Evolutionary conservation across 495 filamentous ascomycete species (phyloP), one percentile per base, ranked within the genome.

Genomic region (Neurospora sp.): DNA sequence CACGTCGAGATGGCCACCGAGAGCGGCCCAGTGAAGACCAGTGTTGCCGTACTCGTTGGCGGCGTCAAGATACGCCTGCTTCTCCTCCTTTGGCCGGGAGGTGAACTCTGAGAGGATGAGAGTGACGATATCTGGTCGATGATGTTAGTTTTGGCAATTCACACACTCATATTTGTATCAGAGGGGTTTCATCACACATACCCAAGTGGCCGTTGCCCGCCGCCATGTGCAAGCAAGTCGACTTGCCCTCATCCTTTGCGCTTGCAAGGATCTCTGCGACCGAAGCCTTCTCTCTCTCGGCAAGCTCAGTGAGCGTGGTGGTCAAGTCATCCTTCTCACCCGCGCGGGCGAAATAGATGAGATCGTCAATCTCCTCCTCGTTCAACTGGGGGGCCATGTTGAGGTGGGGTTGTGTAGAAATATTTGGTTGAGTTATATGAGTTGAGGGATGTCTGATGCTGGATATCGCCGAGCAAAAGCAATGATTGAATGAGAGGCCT

Each of bases 1-100:
- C 31, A 89, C 87, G 39, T 87, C 87, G 3, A 97, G 81, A 76
- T 97, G 93, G 16, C 95, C 94, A 74, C 96, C 95, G 72, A 97
- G 83, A 1, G 93, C 90, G 0, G 94, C 95, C 93, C 93, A 98
- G 83, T 98, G 94, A 70, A 98, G 82, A 1, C 93, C 86, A 12
- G 95, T 97, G 82, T 97, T 97, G 38, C 93, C 94, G 37, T 90
- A 89, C 72, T 87, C 79, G 74, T 98, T 98, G 78, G 86, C 81
- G 80, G 86, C 72, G 81, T 96, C 90, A 12, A 97, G 72, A 41
- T 90, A 85, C 0, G 82, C 74, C 41, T 80, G 78, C 68, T 81
- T 82, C 72, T 80, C 74, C 22, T 77, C 70, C 41, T 77, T 77
- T 7, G 75, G 70, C 14, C 70, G 70, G 35, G 72, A 76, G 70